phyloP scores from a whole-genome alignment of 179 eudicot genomes.

The Drosera spatulata region DNA sequence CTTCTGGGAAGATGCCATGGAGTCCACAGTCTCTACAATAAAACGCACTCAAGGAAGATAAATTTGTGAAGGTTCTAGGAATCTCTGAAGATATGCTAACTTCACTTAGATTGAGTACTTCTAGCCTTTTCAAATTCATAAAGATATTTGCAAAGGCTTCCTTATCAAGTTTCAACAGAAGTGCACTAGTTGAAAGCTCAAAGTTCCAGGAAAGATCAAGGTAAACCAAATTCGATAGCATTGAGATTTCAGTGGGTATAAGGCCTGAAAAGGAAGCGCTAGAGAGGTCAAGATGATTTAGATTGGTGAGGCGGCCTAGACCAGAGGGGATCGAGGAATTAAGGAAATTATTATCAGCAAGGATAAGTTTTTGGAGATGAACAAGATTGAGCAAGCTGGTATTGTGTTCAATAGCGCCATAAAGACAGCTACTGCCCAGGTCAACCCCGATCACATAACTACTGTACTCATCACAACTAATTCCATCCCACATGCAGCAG shows the following conservation, averaged over 20 bases:
- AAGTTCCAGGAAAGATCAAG: slow-evolving; percentile 12
- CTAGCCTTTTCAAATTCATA: slow-evolving; percentile 19
- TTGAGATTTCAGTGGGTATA: slow-evolving; percentile 26
- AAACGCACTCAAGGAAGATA: slow-evolving; percentile 10
- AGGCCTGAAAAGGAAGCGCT: slow-evolving; percentile 15
- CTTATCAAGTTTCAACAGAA: slow-evolving; percentile 9
- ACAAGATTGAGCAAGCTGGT: slow-evolving; percentile 14
- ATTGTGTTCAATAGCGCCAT: slow-evolving; percentile 13
- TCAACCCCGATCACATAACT: slow-evolving; percentile 18
- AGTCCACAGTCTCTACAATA: slow-evolving; percentile 10
- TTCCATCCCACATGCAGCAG: slow-evolving; percentile 30
- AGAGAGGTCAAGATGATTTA: slow-evolving; percentile 20
- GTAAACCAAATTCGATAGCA: neutral
- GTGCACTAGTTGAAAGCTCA: neutral
- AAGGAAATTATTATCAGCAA: slow-evolving; percentile 15
- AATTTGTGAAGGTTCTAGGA: slow-evolving; percentile 10
- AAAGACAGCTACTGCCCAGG: slow-evolving; percentile 19
- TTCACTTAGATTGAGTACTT: slow-evolving; percentile 19
- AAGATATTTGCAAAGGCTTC: slow-evolving; percentile 21
- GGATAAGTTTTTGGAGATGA: slow-evolving; percentile 17
- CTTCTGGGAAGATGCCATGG: slow-evolving; percentile 18
- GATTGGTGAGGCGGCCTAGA: slow-evolving; percentile 9
- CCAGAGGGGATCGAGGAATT: slow-evolving; percentile 19
- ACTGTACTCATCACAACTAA: slow-evolving; percentile 7
- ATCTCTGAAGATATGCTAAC: slow-evolving; percentile 25